A percentile compares a stretch with the other conserved stretches of the same genome.
phyloP scores from a whole-genome alignment of 1,139 yeast genomes.

The Saccharomyces hybrid region DNA sequence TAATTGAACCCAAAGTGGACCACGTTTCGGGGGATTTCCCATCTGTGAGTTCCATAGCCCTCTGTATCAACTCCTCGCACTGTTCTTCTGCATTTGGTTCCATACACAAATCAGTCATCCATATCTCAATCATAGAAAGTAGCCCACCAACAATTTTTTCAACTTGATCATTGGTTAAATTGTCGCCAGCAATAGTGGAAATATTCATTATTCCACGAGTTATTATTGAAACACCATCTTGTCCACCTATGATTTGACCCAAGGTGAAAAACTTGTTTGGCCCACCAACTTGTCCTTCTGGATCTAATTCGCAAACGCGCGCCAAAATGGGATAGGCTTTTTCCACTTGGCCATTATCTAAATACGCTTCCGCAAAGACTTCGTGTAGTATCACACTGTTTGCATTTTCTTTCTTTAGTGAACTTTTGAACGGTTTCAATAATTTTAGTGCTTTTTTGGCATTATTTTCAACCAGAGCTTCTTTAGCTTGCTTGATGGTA shows the following conservation, averaged over 20 bases:
- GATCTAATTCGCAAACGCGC: slow-evolving; percentile 64
- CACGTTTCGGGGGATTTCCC: slow-evolving; percentile 65
- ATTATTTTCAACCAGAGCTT: slow-evolving; percentile 32
- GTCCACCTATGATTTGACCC: slow-evolving; percentile 86
- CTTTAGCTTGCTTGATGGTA: slow-evolving; percentile 31
- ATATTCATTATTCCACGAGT: slow-evolving; percentile 54
- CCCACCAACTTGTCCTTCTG: slow-evolving; percentile 50
- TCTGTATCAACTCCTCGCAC: slow-evolving; percentile 66
- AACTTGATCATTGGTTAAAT: slow-evolving; percentile 31
- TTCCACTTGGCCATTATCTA: slow-evolving; percentile 74
- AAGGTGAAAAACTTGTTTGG: slow-evolving; percentile 79
- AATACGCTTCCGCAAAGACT: slow-evolving; percentile 61
- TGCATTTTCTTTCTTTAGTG: slow-evolving; percentile 23
- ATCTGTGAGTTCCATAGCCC: slow-evolving; percentile 55
- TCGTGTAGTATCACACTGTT: slow-evolving; percentile 35
- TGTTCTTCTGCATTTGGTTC: slow-evolving; percentile 76
- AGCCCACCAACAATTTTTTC: slow-evolving; percentile 61
- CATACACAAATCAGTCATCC: slow-evolving; percentile 99
- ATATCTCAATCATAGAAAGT: slow-evolving; percentile 82
- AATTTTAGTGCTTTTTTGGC: slow-evolving; percentile 37
- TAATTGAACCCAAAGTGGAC: slow-evolving; percentile 75
- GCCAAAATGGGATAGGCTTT: slow-evolving; percentile 60
- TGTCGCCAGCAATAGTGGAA: slow-evolving; percentile 29
- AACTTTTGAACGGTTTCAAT: slow-evolving; percentile 32
- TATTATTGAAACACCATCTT: slow-evolving; percentile 60